These are phyloP conservation scores for Hortaea werneckii DNA, from an alignment of 2,329 filamentous ascomycete species.

Conservation along the genomic window DNA sequence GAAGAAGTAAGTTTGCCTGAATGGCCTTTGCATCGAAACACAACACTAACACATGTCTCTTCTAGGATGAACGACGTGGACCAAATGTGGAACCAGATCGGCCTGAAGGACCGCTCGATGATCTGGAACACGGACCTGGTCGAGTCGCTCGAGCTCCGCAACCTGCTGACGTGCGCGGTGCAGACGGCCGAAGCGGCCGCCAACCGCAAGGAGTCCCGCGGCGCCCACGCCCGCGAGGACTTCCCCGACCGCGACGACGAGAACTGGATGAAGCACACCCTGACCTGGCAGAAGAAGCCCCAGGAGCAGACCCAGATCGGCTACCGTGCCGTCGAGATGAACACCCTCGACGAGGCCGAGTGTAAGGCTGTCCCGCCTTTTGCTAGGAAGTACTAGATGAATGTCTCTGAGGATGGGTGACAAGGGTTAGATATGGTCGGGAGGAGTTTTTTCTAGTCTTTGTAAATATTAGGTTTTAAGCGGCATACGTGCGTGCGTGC, in stretches of 20 bases:
- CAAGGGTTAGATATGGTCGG: not conserved
- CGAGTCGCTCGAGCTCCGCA: conserved; percentile 90
- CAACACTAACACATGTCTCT: not conserved
- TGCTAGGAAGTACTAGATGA: conserved; percentile 77
- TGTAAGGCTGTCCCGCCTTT: conserved; percentile 95
- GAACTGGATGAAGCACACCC: conserved; percentile 99
- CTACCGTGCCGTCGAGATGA: conserved; percentile 73
- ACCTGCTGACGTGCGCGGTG: conserved; percentile 87
- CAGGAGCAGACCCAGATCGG: conserved; percentile 77
- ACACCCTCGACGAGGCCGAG: conserved; percentile 87
- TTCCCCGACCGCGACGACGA: conserved; percentile 89
- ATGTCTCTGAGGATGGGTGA: not conserved
- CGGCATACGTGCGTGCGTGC: too few relatives aligned
- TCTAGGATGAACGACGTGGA: conserved; percentile 68
- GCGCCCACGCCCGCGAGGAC: conserved; percentile 94
- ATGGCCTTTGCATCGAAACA: not conserved
- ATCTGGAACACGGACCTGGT: conserved; percentile 99
- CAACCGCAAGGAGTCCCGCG: conserved; percentile 93
- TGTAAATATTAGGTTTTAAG: not conserved
- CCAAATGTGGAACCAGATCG: conserved; percentile 66
- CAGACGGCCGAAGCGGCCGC: conserved; percentile 88
- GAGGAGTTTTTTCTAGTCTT: not conserved
- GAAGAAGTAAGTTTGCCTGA: conserved; percentile 39
- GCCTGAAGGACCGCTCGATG: conserved; percentile 98
- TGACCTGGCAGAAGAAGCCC: conserved; percentile 88